phyloP scores from a whole-genome alignment of 495 filamentous ascomycete genomes.

The Pseudevernia furfuracea region DNA sequence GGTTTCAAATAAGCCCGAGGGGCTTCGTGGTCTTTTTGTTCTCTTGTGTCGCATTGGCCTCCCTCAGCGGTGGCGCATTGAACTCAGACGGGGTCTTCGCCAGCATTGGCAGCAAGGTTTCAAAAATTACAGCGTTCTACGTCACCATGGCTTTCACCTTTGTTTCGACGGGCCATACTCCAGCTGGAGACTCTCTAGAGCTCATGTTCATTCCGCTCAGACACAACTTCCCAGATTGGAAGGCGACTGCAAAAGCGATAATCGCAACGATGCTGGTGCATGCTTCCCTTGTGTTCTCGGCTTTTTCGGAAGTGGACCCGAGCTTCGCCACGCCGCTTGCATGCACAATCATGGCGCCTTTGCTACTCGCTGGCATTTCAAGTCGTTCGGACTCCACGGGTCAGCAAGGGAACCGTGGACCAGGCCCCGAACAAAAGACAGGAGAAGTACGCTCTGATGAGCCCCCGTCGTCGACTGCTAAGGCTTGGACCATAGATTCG shows the following conservation, averaged over 20 bases:
- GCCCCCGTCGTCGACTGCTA: neutral
- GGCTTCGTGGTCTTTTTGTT: neutral
- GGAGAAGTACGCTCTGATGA: neutral
- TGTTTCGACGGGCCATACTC: conserved; percentile 1
- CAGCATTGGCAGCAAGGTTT: neutral
- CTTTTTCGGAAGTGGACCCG: neutral
- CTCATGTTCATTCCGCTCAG: neutral
- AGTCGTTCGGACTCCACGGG: neutral
- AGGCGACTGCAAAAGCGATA: neutral
- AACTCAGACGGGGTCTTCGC: neutral
- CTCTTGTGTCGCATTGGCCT: neutral
- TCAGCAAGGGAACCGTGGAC: neutral
- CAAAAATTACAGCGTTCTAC: neutral
- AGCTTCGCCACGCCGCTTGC: neutral
- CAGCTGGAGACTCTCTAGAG: neutral
- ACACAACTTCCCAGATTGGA: neutral
- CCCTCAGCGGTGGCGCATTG: neutral
- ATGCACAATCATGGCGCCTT: neutral
- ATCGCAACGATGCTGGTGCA: neutral
- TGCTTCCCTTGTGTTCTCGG: neutral
- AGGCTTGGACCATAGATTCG: neutral
- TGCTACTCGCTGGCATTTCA: neutral
- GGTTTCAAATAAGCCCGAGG: neutral
- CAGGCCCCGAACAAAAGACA: neutral
- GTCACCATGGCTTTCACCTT: neutral